phyloP scores from a whole-genome alignment of 805 yeast genomes.

The Cyberlindnera maritima region DNA sequence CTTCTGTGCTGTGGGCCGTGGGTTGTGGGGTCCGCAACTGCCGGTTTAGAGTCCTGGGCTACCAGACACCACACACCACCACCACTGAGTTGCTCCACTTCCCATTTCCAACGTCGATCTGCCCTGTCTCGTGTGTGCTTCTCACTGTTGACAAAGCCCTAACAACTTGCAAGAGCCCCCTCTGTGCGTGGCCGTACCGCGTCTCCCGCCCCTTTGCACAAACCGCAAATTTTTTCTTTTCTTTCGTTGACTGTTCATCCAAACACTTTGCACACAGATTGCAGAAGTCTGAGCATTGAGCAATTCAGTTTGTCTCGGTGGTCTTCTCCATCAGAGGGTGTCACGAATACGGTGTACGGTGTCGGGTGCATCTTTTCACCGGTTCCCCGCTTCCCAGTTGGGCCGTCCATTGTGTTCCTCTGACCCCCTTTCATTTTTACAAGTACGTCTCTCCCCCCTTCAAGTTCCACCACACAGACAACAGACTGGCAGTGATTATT shows the following conservation, averaged over 20 bases:
- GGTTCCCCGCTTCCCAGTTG: neutral
- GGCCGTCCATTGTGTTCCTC: neutral
- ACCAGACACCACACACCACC: no score
- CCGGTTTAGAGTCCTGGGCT: no score
- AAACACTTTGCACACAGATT: no score
- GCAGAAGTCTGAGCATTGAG: no score
- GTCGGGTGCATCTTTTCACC: neutral
- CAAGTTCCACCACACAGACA: neutral
- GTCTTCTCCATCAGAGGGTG: neutral
- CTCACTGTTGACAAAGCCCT: no score
- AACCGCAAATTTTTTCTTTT: neutral
- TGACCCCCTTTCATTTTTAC: neutral
- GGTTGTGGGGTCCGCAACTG: no score
- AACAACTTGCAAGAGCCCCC: neutral
- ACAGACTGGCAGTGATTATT: slow-evolving; percentile 17
- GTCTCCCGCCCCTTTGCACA: no score
- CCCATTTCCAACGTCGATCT: no score
- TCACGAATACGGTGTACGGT: neutral
- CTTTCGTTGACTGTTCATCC: no score
- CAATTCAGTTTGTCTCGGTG: neutral
- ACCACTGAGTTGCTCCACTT: no score
- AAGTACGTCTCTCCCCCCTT: neutral
- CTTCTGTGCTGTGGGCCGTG: no score
- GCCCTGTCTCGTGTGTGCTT: no score
- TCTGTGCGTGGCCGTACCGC: neutral